A percentile compares a stretch with the other conserved stretches of the same genome.
phyloP scores from a whole-genome alignment of 1,284 basidiomycete species.

The Melampsora americana region DNA sequence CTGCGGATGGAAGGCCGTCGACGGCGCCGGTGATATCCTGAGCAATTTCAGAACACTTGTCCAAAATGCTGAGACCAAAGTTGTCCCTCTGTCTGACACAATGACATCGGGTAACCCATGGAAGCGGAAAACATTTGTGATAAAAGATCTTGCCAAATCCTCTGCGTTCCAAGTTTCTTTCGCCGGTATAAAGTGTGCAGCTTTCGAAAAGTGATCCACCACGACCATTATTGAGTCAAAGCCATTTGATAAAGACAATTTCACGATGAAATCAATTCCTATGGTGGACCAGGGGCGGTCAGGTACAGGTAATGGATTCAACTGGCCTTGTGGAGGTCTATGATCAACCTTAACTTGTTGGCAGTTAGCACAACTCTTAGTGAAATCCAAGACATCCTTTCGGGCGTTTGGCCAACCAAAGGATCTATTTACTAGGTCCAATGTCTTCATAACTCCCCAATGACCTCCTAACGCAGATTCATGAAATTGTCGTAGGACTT shows the following conservation, averaged over 20 bases:
- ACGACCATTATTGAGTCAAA: constrained; percentile 47
- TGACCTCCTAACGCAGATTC: no score
- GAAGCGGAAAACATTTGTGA: no score
- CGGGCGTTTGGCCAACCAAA: no score
- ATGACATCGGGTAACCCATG: no score
- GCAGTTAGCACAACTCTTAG: constrained; percentile 54
- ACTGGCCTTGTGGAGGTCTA: constrained; percentile 54
- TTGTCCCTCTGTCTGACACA: no score
- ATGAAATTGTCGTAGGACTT: no score
- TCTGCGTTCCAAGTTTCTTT: not conserved
- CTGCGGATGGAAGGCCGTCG: no score
- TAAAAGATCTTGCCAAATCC: not conserved
- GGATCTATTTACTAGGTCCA: no score
- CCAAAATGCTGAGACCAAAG: no score
- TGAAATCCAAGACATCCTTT: constrained; percentile 51
- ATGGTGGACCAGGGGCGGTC: constrained; percentile 44
- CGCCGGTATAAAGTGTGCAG: not conserved
- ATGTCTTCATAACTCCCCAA: no score
- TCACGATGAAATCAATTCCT: constrained; percentile 17
- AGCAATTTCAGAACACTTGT: no score
- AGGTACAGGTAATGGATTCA: constrained; percentile 54
- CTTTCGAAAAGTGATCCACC: constrained; percentile 10
- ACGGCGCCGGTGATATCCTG: no score
- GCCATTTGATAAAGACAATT: not conserved
- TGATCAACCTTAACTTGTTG: constrained; percentile 51